These are phyloP conservation scores for Tuber aestivum DNA, from an alignment of 495 filamentous ascomycete species.

Conservation along the genomic window DNA sequence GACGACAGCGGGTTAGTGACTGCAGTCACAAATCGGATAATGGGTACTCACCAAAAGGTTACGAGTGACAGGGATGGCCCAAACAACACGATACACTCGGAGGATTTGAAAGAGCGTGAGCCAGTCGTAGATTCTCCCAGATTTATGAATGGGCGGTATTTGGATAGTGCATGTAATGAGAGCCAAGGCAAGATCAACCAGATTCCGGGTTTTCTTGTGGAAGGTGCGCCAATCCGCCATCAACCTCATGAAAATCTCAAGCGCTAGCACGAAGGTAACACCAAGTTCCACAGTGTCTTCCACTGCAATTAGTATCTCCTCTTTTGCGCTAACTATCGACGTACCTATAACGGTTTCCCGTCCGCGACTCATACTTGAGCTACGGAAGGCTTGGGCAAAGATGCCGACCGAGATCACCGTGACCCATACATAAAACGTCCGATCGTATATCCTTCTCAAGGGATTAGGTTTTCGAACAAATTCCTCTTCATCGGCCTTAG, in stretches of 20 bases:
- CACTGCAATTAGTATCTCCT: background rate
- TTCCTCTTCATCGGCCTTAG: constrained; percentile 47
- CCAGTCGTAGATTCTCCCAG: constrained; percentile 75
- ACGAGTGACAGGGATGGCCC: constrained; percentile 78
- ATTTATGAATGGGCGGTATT: constrained; percentile 70
- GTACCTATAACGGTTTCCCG: constrained; percentile 52
- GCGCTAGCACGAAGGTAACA: constrained; percentile 69
- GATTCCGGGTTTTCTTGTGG: constrained; percentile 62
- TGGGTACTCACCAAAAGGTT: constrained; percentile 60
- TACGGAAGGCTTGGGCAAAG: constrained; percentile 67
- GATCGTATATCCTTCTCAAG: constrained; percentile 65
- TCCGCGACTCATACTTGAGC: constrained; percentile 59
- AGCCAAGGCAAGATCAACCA: constrained; percentile 72
- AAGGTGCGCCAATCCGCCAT: constrained; percentile 73
- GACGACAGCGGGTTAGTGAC: constrained; percentile 9
- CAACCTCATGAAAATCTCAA: constrained; percentile 80
- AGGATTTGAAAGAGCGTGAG: constrained; percentile 90
- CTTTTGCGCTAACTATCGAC: constrained; percentile 2
- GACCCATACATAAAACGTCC: constrained; percentile 73
- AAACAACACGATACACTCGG: constrained; percentile 83
- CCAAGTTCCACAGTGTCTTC: constrained; percentile 62
- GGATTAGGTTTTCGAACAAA: constrained; percentile 49
- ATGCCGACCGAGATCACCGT: constrained; percentile 70
- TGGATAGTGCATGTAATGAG: constrained; percentile 79
- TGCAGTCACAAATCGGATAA: constrained; percentile 5